These are phyloP conservation scores for Mucor lusitanicus DNA, from an alignment of 371 early-diverging fungal species.

Conservation along the genomic window DNA sequence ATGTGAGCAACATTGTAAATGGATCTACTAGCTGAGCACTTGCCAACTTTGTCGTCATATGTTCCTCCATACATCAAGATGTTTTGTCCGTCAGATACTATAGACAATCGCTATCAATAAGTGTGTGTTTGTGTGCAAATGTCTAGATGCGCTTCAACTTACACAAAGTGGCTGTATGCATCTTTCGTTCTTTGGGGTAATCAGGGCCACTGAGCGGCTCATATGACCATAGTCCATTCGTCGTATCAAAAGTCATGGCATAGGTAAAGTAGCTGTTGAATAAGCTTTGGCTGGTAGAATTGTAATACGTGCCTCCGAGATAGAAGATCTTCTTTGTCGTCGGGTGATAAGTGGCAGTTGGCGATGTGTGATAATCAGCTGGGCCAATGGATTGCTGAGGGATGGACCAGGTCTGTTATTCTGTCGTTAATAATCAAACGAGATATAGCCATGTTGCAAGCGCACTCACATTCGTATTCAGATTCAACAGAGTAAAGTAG, in stretches of 20 bases:
- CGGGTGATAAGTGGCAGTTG: neutral
- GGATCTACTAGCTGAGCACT: neutral
- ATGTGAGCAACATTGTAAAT: neutral
- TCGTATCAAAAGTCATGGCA: neutral
- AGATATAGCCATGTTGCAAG: neutral
- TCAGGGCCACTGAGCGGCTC: neutral
- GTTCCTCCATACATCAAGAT: constrained; percentile 7
- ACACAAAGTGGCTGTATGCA: constrained; percentile 7
- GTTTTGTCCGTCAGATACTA: constrained; percentile 1
- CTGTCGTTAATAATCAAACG: neutral
- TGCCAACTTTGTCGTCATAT: neutral
- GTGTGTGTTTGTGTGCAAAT: no score
- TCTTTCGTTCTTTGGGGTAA: neutral
- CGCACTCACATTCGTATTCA: neutral
- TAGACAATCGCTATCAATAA: neutral
- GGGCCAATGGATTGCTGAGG: neutral
- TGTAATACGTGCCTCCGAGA: constrained; percentile 3
- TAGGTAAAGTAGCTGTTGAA: neutral
- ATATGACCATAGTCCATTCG: neutral
- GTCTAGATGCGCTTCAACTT: neutral
- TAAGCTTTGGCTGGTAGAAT: neutral
- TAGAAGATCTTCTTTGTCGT: neutral
- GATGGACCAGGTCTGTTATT: neutral
- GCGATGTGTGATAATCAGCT: neutral
- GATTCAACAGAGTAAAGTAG: neutral